These are phyloP conservation scores for Moricandia moricandioides DNA, from an alignment of 345 rosid species.

Conservation along the genomic window DNA sequence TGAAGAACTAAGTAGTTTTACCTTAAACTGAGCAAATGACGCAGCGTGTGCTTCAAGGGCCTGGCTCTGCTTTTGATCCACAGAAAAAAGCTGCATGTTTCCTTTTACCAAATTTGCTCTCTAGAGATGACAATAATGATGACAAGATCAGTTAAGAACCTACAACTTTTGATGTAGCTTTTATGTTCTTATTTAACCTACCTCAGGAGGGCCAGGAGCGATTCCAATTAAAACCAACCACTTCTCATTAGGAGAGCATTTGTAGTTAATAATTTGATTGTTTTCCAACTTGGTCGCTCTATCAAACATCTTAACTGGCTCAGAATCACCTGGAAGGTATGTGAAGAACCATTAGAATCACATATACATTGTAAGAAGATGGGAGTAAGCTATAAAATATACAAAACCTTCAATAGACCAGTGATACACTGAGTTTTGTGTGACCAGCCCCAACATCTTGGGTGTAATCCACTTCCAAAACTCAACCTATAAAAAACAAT, in stretches of 20 bases:
- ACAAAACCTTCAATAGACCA: conserved; percentile 93
- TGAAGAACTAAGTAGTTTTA: conserved; percentile 23
- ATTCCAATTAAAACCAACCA: conserved; percentile 98
- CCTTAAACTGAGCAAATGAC: conserved; percentile 88
- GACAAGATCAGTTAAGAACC: conserved; percentile 1
- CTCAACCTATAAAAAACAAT: conserved; percentile 54
- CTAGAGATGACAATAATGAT: conserved; percentile 44
- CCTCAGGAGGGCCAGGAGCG: conserved; percentile 98
- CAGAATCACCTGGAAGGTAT: conserved; percentile 73
- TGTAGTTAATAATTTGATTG: conserved; percentile 96
- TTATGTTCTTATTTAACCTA: conserved; percentile 32
- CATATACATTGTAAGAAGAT: conserved; percentile 2
- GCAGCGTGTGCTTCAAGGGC: conserved; percentile 99
- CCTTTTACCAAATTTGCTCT: conserved; percentile 90
- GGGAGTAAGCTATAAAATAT: conserved; percentile 15
- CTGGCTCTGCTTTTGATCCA: conserved; percentile 98
- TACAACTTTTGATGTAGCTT: conserved; percentile 4
- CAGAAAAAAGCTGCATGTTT: conserved; percentile 91
- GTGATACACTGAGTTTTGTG: conserved; percentile 86
- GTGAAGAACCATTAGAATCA: conserved; percentile 11
- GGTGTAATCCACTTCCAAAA: conserved; percentile 99
- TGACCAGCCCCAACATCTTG: conserved; percentile 91
- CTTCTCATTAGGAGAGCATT: conserved; percentile 91
- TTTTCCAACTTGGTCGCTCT: conserved; percentile 88
- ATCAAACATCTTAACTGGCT: conserved; percentile 94